Base-by-base conservation (phyloP, 371 early-diverging fungal species). In the Rhizopus microsporus region DNA sequence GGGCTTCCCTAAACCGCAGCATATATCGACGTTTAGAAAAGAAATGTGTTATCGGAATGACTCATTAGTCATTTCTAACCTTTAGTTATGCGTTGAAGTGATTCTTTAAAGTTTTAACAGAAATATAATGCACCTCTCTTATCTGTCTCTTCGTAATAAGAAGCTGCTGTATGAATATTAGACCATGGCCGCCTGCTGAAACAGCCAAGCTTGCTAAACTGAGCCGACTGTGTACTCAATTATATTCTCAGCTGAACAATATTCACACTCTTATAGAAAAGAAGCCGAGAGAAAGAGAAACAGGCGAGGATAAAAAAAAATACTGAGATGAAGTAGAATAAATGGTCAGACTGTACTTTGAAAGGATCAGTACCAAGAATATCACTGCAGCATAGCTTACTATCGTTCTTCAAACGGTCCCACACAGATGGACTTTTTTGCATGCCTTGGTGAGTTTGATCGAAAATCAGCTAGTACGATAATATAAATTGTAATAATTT, bases 21-120 rank as follows among this genome's bases (percentile, higher is more conserved):
- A 0, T 88, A 88, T 59, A 68, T 95, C 35, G 91, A 90, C 10
- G 93, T 90, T 62, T 94, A 37, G 81, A 80, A 44, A 85, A 85
- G 38, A 90, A 92, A 58, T 78, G 88, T n/a, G 69, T 72, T 2
- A 64, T 71, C 40, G 82, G 86, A 65, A 62, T 75, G 60, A 65
- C 73, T 6, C 62, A 71, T 29, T 72, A 74, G 47, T 67, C 69
- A 23, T 72, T n/a, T 71, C 75, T 7, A 71, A 79, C 8, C 71
- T 88, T 32, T 82, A 80, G 10, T 64, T 93, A 9, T 82, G 92
- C 0, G 61, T 73, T 10, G 91, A 91, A 12, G 88, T 91, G 0
- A 81, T 89, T 93, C 60, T 74, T 92, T 35, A 76, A 82, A 16
- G 82, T 88, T 10, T 70, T 93, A 48, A 72, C 76, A 6, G 79